phyloP scores from a whole-genome alignment of 202 grass and related monocot genomes.

The Setaria viridis region DNA sequence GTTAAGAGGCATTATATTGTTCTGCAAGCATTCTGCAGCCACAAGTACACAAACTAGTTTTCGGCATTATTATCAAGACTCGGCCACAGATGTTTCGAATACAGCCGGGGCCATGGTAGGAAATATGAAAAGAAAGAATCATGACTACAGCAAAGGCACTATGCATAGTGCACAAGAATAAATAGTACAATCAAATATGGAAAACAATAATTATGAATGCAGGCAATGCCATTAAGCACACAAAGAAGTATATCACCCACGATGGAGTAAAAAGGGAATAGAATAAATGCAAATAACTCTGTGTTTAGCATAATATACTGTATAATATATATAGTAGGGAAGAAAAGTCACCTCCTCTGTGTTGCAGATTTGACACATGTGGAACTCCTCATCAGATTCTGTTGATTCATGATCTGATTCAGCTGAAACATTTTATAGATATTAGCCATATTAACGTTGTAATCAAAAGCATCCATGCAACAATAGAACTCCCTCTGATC shows the following conservation, averaged over 20 bases:
- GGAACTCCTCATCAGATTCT: slow-evolving; percentile 97
- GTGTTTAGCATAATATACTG: slow-evolving; percentile 21
- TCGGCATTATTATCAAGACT: slow-evolving; percentile 13
- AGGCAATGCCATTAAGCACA: background rate
- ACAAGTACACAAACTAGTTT: background rate
- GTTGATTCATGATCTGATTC: slow-evolving; percentile 87
- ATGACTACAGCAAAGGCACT: background rate
- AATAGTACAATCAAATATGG: background rate
- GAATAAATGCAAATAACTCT: slow-evolving; percentile 35
- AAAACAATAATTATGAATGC: background rate
- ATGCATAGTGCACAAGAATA: slow-evolving; percentile 10
- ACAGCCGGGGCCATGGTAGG: slow-evolving; percentile 2
- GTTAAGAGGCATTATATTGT: slow-evolving; percentile 26
- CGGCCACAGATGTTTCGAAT: background rate
- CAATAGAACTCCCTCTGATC: slow-evolving; percentile 21
- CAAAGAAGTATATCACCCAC: slow-evolving; percentile 2
- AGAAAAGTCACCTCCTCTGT: slow-evolving; percentile 71
- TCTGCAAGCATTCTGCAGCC: slow-evolving; percentile 30
- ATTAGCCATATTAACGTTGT: slow-evolving; percentile 36
- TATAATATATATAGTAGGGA: background rate
- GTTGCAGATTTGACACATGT: slow-evolving; percentile 97
- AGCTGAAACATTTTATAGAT: slow-evolving; percentile 67
- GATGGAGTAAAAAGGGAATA: slow-evolving; percentile 26
- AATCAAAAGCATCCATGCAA: slow-evolving; percentile 35
- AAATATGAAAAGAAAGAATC: slow-evolving; percentile 46